Percentiles rank a stretch among this genome's conserved stretches.
Conservation (phyloP, 208 protist genomes). For the Strigomonas oncopelti region DNA sequence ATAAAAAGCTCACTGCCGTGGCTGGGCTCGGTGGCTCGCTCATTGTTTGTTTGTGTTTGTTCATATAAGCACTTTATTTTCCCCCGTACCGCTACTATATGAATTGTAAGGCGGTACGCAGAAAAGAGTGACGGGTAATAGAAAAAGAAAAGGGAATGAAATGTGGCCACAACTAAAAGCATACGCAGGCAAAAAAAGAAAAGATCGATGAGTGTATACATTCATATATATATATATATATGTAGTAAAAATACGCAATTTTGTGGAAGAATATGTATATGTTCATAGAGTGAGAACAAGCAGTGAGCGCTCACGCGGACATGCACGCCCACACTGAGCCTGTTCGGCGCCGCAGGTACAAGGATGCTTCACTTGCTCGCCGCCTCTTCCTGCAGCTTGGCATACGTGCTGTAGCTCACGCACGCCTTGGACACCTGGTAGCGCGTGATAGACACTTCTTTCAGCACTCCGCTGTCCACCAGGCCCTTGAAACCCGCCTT, state of each 20-base stretch:
- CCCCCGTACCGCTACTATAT: neutral
- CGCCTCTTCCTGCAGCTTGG: slow-evolving; percentile 7
- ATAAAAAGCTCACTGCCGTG: too few species aligned
- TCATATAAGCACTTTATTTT: neutral
- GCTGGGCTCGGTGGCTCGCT: too few species aligned
- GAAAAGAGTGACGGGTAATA: slow-evolving; percentile 5
- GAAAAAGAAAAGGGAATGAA: neutral
- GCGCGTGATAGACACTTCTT: slow-evolving; percentile 44
- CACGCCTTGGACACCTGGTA: slow-evolving; percentile 71
- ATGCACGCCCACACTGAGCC: neutral
- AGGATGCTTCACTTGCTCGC: neutral
- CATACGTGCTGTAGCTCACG: slow-evolving; percentile 30
- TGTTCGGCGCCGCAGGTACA: neutral
- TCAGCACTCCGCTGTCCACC: slow-evolving; percentile 50
- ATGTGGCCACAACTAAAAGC: too few species aligned
- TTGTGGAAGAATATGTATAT: neutral
- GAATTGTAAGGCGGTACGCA: neutral
- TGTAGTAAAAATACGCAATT: neutral
- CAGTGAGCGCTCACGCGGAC: neutral
- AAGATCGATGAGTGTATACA: slow-evolving; percentile 12
- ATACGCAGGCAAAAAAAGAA: neutral
- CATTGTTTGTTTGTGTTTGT: neutral
- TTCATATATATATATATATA: slow-evolving; percentile 1
- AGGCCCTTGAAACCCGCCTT: slow-evolving; percentile 71
- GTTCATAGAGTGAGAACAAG: neutral